Evolutionary conservation across 768 basidiomycete genomes (phyloP).

Genomic region (Gelatoporia subvermispora): DNA sequence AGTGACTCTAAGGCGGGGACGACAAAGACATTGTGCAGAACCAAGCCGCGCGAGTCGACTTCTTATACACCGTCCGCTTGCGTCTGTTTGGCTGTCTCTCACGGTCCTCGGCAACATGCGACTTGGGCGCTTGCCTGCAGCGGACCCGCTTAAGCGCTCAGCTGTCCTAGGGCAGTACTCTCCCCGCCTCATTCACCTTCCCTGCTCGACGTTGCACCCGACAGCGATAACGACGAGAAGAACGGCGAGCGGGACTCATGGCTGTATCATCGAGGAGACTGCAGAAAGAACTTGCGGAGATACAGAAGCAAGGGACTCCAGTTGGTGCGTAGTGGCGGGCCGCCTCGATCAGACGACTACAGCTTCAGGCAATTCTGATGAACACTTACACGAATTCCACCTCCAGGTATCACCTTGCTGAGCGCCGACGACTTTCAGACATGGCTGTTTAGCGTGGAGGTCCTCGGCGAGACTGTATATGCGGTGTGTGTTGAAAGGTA

Average conservation of each 20-base stretch:
- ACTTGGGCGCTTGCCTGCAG: too few species aligned
- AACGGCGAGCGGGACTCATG: conserved; percentile 1
- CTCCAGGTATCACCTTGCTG: conserved; percentile 64
- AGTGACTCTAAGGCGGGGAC: conserved; percentile 23
- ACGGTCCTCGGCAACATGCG: too few species aligned
- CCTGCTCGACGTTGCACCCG: too few species aligned
- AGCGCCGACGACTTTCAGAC: conserved; percentile 72
- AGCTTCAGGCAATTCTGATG: not conserved
- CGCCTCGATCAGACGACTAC: conserved; percentile 1
- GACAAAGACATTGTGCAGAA: conserved; percentile 16
- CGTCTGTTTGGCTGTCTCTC: conserved; percentile 3
- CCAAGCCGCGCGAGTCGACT: not conserved
- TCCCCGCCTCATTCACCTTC: too few species aligned
- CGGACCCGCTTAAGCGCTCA: too few species aligned
- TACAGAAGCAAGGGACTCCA: conserved; percentile 60
- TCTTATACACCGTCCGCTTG: conserved; percentile 11
- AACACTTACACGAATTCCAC: not conserved
- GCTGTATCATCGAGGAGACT: conserved; percentile 40
- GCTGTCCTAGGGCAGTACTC: too few species aligned
- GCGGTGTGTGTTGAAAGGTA: conserved; percentile 37
- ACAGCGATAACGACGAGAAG: too few species aligned
- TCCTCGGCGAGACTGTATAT: conserved; percentile 81
- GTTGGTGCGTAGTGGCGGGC: conserved; percentile 39
- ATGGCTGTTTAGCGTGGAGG: conserved; percentile 77
- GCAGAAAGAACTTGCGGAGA: conserved; percentile 67